Percentiles rank a stretch among this genome's conserved stretches.
Conservation (phyloP, 257 asterid genomes). For the Ballota nigra region DNA sequence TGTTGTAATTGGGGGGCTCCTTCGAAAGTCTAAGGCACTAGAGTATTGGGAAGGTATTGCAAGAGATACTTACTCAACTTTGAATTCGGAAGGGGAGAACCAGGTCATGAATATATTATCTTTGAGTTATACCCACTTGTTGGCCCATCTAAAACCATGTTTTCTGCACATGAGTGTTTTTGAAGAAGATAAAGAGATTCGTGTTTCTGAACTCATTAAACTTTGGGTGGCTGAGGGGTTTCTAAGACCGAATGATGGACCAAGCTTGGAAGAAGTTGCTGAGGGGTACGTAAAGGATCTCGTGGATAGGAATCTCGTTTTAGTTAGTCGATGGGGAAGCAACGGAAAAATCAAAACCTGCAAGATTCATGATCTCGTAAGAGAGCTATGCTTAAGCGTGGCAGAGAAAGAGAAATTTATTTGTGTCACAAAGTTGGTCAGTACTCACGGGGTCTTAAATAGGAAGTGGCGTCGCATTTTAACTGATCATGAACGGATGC, state of each 20-base stretch:
- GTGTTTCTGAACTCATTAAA: neutral
- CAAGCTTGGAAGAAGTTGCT: neutral
- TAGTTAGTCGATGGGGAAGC: neutral
- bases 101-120: no score
- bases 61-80: no score
- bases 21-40: no score
- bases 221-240: slow-evolving; percentile 6
- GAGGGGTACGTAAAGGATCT: neutral
- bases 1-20: no score
- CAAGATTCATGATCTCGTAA: neutral
- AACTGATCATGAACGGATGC: no score
- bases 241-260: neutral
- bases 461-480: neutral
- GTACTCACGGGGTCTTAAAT: neutral
- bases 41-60: no score
- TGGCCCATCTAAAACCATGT: no score
- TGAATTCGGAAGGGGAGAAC: no score
- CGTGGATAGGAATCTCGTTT: neutral
- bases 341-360: neutral
- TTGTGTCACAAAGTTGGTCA: neutral
- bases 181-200: neutral
- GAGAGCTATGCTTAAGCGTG: slow-evolving; percentile 4
- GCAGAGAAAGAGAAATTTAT: neutral
- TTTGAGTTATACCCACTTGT: no score
- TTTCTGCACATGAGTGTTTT: no score